These are phyloP conservation scores for Balansia obtecta DNA, from an alignment of 2,329 filamentous ascomycete genomes.

Conservation along the genomic window DNA sequence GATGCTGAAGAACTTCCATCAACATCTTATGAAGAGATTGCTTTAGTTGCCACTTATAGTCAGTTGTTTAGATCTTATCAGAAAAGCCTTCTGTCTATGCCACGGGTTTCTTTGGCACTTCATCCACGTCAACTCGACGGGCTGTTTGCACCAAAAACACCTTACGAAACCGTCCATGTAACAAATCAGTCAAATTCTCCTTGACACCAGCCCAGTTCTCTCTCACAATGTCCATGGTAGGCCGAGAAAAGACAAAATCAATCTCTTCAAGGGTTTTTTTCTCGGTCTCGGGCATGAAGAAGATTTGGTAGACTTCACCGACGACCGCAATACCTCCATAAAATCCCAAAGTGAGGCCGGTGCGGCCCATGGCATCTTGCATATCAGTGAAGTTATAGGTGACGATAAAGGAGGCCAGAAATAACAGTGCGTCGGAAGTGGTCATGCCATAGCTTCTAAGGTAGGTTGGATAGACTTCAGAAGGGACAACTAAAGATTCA, in stretches of 20 bases:
- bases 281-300: conserved; percentile 70
- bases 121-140: conserved; percentile 7
- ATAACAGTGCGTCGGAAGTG: conserved; percentile 53
- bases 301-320: conserved; percentile 58
- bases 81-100: background rate
- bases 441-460: conserved; percentile 64
- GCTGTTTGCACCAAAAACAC: conserved; percentile 13
- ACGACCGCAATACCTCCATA: conserved; percentile 62
- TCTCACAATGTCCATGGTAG: conserved; percentile 48
- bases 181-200: conserved; percentile 17
- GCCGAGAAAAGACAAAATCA: conserved; percentile 51
- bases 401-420: conserved; percentile 59
- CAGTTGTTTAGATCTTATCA: too few relatives aligned
- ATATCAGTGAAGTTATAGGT: conserved; percentile 65
- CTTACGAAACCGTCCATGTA: conserved; percentile 12
- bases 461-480: conserved; percentile 62
- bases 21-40: too few relatives aligned
- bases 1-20: too few relatives aligned
- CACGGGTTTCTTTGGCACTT: conserved; percentile 5
- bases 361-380: conserved; percentile 53
- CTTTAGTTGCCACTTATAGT: too few relatives aligned
- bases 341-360: conserved; percentile 56
- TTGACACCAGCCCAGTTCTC: conserved; percentile 36
- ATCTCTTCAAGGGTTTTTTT: conserved; percentile 58
- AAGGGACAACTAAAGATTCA: conserved; percentile 37